Conservation (phyloP, 306 rosid genomes). For the Neltuma alba region DNA sequence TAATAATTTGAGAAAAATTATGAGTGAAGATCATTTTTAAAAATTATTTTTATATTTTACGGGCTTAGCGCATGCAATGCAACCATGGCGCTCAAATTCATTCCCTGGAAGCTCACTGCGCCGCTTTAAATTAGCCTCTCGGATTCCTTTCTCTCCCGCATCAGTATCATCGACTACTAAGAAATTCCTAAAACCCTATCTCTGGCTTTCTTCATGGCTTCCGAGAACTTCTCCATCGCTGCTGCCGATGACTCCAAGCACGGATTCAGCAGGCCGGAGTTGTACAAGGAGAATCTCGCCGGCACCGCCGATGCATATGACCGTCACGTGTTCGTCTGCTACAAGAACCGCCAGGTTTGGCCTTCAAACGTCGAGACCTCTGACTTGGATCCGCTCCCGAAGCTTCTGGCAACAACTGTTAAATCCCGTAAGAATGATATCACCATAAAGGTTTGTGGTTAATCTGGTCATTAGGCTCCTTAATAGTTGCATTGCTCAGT, state of each 20-base stretch:
- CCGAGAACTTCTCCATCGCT: constrained; percentile 32
- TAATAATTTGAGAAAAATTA: no score
- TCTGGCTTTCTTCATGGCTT: constrained; percentile 43
- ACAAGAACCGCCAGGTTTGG: constrained; percentile 73
- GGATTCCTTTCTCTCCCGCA: constrained; percentile 1
- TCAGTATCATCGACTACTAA: not conserved
- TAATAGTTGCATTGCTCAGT: not conserved
- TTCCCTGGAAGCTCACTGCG: not conserved
- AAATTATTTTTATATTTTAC: no score
- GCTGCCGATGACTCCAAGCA: constrained; percentile 52
- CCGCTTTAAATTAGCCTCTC: not conserved
- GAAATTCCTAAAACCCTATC: not conserved
- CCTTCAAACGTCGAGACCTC: constrained; percentile 71
- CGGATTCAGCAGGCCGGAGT: constrained; percentile 85
- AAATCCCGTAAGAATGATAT: constrained; percentile 63
- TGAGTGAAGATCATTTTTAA: not conserved
- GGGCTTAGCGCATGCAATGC: not conserved
- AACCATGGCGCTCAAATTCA: not conserved
- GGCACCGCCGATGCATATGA: constrained; percentile 76
- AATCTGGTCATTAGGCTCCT: not conserved
- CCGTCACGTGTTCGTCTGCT: constrained; percentile 89
- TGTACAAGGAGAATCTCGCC: constrained; percentile 66
- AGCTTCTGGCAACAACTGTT: constrained; percentile 54
- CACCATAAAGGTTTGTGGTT: constrained; percentile 50
- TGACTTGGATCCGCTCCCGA: constrained; percentile 70